Evolutionary conservation across 441 rosid genomes (phyloP), one percentile per base, ranked within the genome.

Genomic region (Gossypium gossypioides): DNA sequence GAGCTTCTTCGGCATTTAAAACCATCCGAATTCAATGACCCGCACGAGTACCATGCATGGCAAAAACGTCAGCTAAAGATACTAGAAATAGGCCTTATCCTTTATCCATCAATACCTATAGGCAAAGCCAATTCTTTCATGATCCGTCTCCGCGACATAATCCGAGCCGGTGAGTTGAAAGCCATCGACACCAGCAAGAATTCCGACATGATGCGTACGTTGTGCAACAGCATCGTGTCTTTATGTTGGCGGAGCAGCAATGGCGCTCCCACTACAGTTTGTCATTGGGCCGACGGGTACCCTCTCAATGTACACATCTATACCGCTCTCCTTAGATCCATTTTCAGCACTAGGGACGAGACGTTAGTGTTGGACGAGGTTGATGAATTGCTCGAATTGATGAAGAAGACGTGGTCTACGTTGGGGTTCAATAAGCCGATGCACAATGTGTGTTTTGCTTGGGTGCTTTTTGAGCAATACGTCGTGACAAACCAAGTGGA

Each of bases 241-340:
- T 77, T 94, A 29, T 79, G 96, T 0, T 94, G 99, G 97, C 78
- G 97, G 24, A 84, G 92, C 63, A 44, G 78, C 44, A 85, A 82
- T 0, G 91, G 93, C 2, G 69, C 81, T 34, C 87, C 97, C 0
- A 79, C 91, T 2, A 96, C 91, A 52, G 84, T 85, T 2, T 94
- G 97, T 55, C 97, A 92, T 29, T 94, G 99, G 99, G 97, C 97
- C 3, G 97, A 94, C 19, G 99, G 97, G 2, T 92, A 81, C 74
- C 99, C 99, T 24, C 84, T 94, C 63, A 92, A 90, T 72, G 73
- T 94, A n/a, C 97, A 90, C 80, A 79, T 94, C 21, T 94, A 94
- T 54, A 72, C 78, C n/a, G 69, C 86, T 0, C 84, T 94, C 37
- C 88, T 94, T n/a, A 88, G 78, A 46, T 80, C 97, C 3, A 81